Evolutionary conservation across 2,329 filamentous ascomycete genomes (phyloP).

Genomic region (Furcasterigmium sp.): DNA sequence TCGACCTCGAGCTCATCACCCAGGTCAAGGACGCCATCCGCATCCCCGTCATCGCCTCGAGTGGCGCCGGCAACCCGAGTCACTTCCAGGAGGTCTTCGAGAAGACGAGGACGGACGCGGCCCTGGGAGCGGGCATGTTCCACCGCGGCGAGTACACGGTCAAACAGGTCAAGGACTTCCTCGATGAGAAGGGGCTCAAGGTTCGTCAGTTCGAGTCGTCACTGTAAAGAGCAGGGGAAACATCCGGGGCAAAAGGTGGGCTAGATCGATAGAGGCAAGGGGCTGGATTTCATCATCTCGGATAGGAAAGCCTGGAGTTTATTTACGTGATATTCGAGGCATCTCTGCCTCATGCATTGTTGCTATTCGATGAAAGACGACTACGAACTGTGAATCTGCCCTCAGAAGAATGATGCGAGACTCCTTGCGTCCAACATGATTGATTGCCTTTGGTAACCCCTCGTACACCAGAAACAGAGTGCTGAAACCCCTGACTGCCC

Average conservation of each 20-base stretch:
- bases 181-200: conserved; percentile 65
- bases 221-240: conserved; percentile 10
- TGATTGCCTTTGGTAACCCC: too few species aligned
- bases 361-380: not conserved
- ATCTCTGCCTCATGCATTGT: not conserved
- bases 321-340: not conserved
- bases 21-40: conserved; percentile 82
- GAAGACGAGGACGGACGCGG: conserved; percentile 82
- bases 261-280: not conserved
- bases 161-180: conserved; percentile 82
- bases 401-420: not conserved
- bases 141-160: conserved; percentile 95
- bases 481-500: not conserved
- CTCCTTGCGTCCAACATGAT: not conserved
- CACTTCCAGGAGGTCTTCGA: conserved; percentile 92
- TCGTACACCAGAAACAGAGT: conserved; percentile 13
- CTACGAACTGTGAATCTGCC: conserved; percentile 5
- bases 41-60: conserved; percentile 94
- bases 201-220: conserved; percentile 70
- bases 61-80: conserved; percentile 78
- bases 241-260: conserved; percentile 4
- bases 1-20: conserved; percentile 85
- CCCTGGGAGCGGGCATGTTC: conserved; percentile 95
- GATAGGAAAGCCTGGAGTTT: conserved; percentile 1
- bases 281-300: conserved; percentile 1